A percentile compares a stretch with the other conserved stretches of the same genome.
Evolutionary conservation across 768 basidiomycete species (phyloP).

Genomic region (Suillus subaureus): DNA sequence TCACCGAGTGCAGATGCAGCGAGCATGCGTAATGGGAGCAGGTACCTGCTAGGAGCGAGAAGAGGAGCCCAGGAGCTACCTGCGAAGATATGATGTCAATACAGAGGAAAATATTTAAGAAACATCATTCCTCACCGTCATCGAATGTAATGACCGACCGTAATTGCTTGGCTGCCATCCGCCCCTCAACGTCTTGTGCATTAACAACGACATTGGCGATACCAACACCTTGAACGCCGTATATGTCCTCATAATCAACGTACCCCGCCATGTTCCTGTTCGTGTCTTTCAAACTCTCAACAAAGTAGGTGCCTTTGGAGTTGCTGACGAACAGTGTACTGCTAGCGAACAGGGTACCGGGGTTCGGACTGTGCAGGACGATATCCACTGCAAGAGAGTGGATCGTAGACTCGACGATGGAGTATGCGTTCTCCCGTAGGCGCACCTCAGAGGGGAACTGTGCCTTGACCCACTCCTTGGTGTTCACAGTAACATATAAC

Average conservation of each 20-base stretch:
- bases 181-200: constrained; percentile 76
- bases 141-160: constrained; percentile 86
- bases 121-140: constrained; percentile 53
- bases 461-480: constrained; percentile 82
- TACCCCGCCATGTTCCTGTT: constrained; percentile 87
- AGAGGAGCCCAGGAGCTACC: constrained; percentile 80
- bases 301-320: constrained; percentile 94
- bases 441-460: constrained; percentile 82
- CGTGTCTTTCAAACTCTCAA: constrained; percentile 87
- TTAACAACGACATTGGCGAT: constrained; percentile 90
- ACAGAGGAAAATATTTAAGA: constrained; percentile 3
- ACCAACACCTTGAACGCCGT: constrained; percentile 87
- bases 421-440: constrained; percentile 90
- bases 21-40: constrained; percentile 65
- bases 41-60: constrained; percentile 62
- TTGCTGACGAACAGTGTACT: constrained; percentile 82
- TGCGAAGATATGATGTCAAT: constrained; percentile 12
- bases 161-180: constrained; percentile 68
- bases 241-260: constrained; percentile 89
- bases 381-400: constrained; percentile 96
- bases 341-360: constrained; percentile 26
- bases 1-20: constrained; percentile 92
- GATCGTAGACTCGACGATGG: constrained; percentile 90
- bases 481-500: constrained; percentile 85
- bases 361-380: constrained; percentile 67